Percentiles rank a stretch among this genome's conserved stretches.
These are phyloP conservation scores for Mycena venus DNA, from an alignment of 768 basidiomycete genomes.

Conservation along the genomic window DNA sequence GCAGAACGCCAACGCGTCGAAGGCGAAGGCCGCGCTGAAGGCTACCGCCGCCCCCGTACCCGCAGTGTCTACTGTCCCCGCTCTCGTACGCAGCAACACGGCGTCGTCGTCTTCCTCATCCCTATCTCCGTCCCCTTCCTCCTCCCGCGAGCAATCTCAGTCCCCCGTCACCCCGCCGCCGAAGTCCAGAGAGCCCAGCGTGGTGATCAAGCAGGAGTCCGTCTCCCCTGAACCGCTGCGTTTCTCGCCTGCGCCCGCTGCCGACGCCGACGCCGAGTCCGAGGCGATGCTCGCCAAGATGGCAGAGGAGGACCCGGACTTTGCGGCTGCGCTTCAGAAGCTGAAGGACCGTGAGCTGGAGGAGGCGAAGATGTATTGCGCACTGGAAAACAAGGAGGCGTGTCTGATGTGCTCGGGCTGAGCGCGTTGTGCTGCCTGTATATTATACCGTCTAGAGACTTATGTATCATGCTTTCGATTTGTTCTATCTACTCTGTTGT, in stretches of 20 bases:
- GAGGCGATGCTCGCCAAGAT: conserved; percentile 66
- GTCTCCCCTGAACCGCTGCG: conserved; percentile 32
- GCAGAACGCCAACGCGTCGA: conserved; percentile 50
- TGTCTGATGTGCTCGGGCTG: conserved; percentile 92
- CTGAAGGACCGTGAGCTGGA: conserved; percentile 82
- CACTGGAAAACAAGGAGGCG: conserved; percentile 93
- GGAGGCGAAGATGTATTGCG: conserved; percentile 85
- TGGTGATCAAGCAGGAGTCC: conserved; percentile 42
- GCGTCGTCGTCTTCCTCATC: conserved; percentile 38
- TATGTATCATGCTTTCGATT: conserved; percentile 57
- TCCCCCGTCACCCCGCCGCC: conserved; percentile 27
- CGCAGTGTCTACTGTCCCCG: conserved; percentile 33
- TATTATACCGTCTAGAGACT: conserved; percentile 49
- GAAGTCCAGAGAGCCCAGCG: conserved; percentile 25
- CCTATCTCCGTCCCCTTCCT: conserved; percentile 37
- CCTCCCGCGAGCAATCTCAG: conserved; percentile 24
- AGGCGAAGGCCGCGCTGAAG: conserved; percentile 29
- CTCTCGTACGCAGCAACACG: conserved; percentile 46
- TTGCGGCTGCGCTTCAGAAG: conserved; percentile 80
- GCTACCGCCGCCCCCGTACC: conserved; percentile 37
- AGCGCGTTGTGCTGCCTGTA: not conserved
- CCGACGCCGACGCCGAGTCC: conserved; percentile 43
- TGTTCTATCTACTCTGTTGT: conserved; percentile 10
- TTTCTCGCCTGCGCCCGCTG: conserved; percentile 29
- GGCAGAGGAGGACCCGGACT: conserved; percentile 76